Conservation (phyloP, 2,329 filamentous ascomycete species). For the Colletotrichum sp. region DNA sequence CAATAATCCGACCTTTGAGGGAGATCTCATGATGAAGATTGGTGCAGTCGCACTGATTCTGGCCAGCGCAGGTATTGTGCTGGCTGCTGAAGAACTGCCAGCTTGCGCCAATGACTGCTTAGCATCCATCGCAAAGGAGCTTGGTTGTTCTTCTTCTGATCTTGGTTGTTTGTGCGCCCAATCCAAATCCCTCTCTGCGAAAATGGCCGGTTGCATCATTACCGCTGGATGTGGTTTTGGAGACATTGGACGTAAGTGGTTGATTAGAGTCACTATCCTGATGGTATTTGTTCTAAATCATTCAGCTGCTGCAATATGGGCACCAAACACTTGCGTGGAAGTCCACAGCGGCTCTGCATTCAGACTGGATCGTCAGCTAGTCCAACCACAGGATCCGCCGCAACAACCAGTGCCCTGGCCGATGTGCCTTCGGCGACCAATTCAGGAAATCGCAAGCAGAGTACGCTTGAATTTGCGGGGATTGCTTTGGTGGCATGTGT, state of each 20-base stretch:
- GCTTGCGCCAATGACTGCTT: not conserved
- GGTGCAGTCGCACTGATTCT: not conserved
- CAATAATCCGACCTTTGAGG: not conserved
- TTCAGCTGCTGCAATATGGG: not conserved
- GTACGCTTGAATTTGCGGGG: accelerated
- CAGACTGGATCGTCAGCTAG: not conserved
- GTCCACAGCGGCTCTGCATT: not conserved
- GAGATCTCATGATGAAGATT: not conserved
- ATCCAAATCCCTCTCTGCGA: not conserved
- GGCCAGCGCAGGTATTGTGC: not conserved
- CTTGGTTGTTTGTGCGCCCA: not conserved
- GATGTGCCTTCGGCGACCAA: not conserved
- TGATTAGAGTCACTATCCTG: not conserved
- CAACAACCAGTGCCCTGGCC: not conserved
- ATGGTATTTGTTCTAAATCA: accelerated
- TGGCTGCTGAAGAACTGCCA: not conserved
- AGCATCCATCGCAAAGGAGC: not conserved
- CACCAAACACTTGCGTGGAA: not conserved
- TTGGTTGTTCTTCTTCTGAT: not conserved
- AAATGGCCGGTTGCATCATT: not conserved
- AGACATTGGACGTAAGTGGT: not conserved
- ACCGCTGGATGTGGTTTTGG: not conserved
- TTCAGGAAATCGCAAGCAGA: not conserved
- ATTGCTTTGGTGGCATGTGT: not conserved
- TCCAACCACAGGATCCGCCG: not conserved